A percentile compares a stretch with the other conserved stretches of the same genome.
These are phyloP conservation scores for Dioszegia hungarica DNA, from an alignment of 768 basidiomycete species.

Conservation along the genomic window DNA sequence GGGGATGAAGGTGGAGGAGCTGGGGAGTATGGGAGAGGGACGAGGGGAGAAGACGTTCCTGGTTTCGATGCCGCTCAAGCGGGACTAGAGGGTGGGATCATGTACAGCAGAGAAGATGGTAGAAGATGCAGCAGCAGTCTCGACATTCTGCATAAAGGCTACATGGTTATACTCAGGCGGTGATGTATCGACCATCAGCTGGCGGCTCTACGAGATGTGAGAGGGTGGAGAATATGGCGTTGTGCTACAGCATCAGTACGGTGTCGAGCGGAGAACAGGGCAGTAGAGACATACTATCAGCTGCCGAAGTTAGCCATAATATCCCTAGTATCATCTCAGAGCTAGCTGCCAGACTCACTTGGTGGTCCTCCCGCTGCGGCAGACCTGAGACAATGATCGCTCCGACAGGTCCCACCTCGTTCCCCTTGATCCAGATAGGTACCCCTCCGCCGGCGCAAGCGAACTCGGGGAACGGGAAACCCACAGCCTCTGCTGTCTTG, in stretches of 20 bases:
- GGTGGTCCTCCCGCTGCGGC: constrained; percentile 39
- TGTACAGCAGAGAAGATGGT: not conserved
- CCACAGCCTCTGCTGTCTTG: constrained; percentile 19
- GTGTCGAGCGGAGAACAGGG: not conserved
- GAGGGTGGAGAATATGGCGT: constrained; percentile 1
- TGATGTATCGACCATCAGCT: not conserved
- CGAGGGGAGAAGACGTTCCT: constrained; percentile 38
- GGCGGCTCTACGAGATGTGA: constrained; percentile 3
- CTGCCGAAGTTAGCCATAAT: not conserved
- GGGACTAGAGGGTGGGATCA: constrained; percentile 27
- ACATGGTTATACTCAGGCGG: constrained; percentile 1
- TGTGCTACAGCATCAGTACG: constrained; percentile 1
- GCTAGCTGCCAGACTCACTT: constrained; percentile 24
- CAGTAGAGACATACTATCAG: constrained; percentile 15
- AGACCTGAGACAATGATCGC: constrained; percentile 42
- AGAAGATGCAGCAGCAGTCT: not conserved
- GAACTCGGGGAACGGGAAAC: constrained; percentile 32
- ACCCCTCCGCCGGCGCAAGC: constrained; percentile 35
- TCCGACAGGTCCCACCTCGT: constrained; percentile 23
- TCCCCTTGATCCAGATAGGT: constrained; percentile 22
- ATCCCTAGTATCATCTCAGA: too few relatives aligned
- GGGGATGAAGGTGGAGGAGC: constrained; percentile 41
- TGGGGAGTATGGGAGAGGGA: constrained; percentile 34
- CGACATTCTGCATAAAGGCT: not conserved
- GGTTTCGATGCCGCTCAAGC: constrained; percentile 31